phyloP scores from a whole-genome alignment of 169 alveolate genomes.

The Babesia bigemina region DNA sequence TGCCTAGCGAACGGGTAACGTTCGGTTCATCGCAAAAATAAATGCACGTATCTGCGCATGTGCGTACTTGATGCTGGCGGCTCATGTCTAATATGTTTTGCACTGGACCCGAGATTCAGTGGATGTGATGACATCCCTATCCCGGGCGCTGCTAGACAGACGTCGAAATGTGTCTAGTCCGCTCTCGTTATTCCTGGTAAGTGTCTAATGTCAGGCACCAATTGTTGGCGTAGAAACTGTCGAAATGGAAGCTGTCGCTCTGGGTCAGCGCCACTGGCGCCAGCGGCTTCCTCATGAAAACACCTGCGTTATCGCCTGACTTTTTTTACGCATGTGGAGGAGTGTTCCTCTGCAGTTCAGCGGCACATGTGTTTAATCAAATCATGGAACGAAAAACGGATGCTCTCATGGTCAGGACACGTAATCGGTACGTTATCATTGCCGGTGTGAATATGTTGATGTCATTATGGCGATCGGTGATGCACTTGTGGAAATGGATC shows the following conservation, averaged over 20 bases:
- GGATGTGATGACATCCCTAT: constrained; percentile 48
- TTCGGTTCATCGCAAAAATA: too few relatives aligned
- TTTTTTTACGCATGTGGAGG: constrained; percentile 62
- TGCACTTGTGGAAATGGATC: too few relatives aligned
- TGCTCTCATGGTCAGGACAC: constrained; percentile 74
- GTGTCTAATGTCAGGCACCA: background rate
- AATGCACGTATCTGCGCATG: too few relatives aligned
- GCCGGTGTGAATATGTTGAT: background rate
- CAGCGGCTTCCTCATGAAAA: constrained; percentile 74
- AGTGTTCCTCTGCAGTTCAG: constrained; percentile 75
- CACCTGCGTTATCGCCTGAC: constrained; percentile 48
- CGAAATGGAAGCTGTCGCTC: constrained; percentile 72
- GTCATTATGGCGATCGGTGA: too few relatives aligned
- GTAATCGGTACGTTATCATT: constrained; percentile 59
- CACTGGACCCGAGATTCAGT: background rate
- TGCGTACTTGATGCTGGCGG: too few relatives aligned
- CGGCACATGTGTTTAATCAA: constrained; percentile 78
- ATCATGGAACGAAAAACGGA: constrained; percentile 74
- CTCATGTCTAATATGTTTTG: background rate
- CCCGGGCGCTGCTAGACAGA: background rate
- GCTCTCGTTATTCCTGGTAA: constrained; percentile 4
- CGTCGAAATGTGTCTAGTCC: constrained; percentile 1
- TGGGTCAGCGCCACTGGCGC: constrained; percentile 82
- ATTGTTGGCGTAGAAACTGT: constrained; percentile 21
- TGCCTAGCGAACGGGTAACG: too few relatives aligned